Conservation (phyloP, 345 rosid genomes). For the Moricandia moricandioides region DNA sequence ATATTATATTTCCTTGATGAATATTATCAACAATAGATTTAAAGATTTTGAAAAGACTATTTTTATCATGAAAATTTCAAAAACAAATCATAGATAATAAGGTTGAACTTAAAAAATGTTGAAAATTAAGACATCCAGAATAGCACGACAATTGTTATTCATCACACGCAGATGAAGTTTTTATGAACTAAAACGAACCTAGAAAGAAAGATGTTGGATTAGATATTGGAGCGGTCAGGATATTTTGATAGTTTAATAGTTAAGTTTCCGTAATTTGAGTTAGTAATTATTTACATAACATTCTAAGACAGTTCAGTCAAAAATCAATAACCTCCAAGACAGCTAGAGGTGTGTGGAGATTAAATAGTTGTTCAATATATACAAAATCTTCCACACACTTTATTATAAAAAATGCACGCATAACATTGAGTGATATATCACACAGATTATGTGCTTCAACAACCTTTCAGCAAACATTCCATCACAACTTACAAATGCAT, state of each 20-base stretch:
- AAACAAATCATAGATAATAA: not conserved
- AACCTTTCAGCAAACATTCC: constrained; percentile 17
- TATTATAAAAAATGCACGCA: constrained; percentile 19
- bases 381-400: not conserved
- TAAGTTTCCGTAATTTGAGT: not conserved
- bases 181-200: not conserved
- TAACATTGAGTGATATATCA: constrained; percentile 5
- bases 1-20: not conserved
- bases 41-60: not conserved
- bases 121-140: not conserved
- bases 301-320: no score
- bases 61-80: no score
- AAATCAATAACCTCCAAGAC: not conserved
- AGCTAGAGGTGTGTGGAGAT: not conserved
- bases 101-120: not conserved
- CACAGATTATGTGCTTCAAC: constrained; percentile 28
- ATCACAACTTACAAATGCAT: constrained; percentile 5
- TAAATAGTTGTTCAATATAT: not conserved
- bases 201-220: not conserved
- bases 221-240: not conserved
- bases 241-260: not conserved
- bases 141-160: not conserved
- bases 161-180: not conserved
- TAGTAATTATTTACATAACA: not conserved
- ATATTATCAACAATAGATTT: not conserved